Percentiles rank a stretch among this genome's conserved stretches.
Conservation (phyloP, 208 protist genomes). For the Lotmaria passim region DNA sequence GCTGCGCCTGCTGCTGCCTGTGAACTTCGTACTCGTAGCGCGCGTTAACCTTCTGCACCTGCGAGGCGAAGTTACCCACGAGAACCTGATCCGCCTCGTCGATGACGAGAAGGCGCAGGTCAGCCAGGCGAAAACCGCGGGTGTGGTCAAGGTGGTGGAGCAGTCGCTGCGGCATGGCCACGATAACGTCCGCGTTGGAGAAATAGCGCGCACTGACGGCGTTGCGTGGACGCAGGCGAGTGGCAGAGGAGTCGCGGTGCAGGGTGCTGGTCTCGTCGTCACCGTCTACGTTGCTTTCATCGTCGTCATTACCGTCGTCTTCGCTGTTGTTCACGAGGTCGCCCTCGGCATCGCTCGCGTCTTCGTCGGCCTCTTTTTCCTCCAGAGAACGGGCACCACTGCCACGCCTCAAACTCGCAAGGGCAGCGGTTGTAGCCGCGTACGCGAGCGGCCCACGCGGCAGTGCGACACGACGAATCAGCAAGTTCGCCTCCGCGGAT, state of each 20-base stretch:
- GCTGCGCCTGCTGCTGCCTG: slow-evolving; percentile 21
- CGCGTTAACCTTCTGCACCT: slow-evolving; percentile 80
- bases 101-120: slow-evolving; percentile 82
- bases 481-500: slow-evolving; percentile 48
- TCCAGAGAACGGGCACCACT: neutral
- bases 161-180: slow-evolving; percentile 83
- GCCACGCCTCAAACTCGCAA: too few relatives aligned
- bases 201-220: slow-evolving; percentile 47
- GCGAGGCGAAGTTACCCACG: slow-evolving; percentile 74
- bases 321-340: neutral
- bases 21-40: slow-evolving; percentile 69
- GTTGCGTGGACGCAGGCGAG: neutral
- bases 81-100: slow-evolving; percentile 92
- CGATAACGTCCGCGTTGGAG: slow-evolving; percentile 79
- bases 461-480: slow-evolving; percentile 52
- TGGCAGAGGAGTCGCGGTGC: neutral
- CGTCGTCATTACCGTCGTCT: neutral
- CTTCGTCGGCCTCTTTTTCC: neutral
- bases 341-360: neutral
- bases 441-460: slow-evolving; percentile 5
- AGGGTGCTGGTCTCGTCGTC: neutral
- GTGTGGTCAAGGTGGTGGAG: slow-evolving; percentile 81
- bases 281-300: slow-evolving; percentile 1
- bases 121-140: slow-evolving; percentile 55
- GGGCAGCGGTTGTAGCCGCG: neutral